Evolutionary conservation across 257 asterid genomes (phyloP).

Genomic region (Solanum bulbocastanum): DNA sequence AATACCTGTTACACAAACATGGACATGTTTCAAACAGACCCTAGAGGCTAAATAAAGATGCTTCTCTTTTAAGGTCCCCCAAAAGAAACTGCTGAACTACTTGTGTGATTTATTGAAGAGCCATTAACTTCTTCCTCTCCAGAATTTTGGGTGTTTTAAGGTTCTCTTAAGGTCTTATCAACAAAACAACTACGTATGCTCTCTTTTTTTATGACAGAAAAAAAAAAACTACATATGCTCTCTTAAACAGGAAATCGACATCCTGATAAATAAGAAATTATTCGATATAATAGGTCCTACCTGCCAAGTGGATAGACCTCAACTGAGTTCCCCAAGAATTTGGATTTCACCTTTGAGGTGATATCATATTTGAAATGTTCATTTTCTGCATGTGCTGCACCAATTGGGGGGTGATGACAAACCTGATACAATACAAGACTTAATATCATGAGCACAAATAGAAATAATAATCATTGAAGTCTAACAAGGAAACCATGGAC

Average conservation of each 20-base stretch:
- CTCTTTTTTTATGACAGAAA: not conserved
- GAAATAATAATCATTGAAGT: not conserved
- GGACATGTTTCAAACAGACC: not conserved
- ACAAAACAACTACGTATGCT: not conserved
- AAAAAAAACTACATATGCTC: not conserved
- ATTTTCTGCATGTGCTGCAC: conserved; percentile 97
- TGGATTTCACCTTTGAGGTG: conserved; percentile 85
- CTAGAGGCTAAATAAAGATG: not conserved
- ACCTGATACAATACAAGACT: conserved; percentile 16
- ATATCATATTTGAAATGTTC: conserved; percentile 82
- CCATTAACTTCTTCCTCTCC: not conserved
- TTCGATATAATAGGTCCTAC: conserved; percentile 17
- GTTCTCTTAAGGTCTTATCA: not conserved
- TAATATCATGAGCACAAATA: not conserved
- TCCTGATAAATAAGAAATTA: not conserved
- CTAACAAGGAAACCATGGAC: not conserved
- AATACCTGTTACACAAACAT: not conserved
- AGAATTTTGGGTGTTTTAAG: not conserved
- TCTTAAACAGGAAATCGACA: not conserved
- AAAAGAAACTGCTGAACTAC: not conserved
- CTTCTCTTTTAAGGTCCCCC: not conserved
- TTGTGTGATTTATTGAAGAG: no score
- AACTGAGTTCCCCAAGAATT: conserved; percentile 82
- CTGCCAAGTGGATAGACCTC: conserved; percentile 99
- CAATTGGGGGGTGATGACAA: conserved; percentile 94